Conservation (phyloP, 306 rosid species). For the Fagus crenata region DNA sequence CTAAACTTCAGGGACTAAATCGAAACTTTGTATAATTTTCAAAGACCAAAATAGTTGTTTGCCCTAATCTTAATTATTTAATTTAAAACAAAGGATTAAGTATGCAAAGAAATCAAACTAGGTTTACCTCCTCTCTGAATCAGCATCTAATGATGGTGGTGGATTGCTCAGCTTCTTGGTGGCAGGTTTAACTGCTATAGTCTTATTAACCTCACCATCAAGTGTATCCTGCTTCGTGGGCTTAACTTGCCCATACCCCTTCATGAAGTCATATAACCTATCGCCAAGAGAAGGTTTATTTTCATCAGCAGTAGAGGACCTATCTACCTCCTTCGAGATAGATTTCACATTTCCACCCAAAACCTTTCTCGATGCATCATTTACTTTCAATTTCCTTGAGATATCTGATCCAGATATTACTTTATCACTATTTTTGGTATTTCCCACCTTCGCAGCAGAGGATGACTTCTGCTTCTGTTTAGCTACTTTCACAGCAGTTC, state of each 20-base stretch:
- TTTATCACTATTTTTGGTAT: constrained; percentile 36
- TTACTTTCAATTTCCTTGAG: constrained; percentile 44
- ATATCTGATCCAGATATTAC: constrained; percentile 38
- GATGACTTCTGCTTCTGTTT: constrained; percentile 39
- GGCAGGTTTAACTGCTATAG: constrained; percentile 28
- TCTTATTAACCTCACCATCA: constrained; percentile 37
- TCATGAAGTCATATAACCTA: constrained; percentile 28
- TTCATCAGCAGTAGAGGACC: constrained; percentile 33
- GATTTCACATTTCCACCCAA: constrained; percentile 38
- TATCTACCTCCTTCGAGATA: constrained; percentile 37
- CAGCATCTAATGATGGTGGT: constrained; percentile 51
- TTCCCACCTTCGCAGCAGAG: constrained; percentile 33
- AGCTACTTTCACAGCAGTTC: constrained; percentile 27
- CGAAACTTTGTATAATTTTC: no score
- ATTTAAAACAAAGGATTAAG: no score
- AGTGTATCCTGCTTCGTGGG: constrained; percentile 33
- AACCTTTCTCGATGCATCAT: constrained; percentile 32
- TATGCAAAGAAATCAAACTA: not conserved
- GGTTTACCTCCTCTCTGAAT: constrained; percentile 69
- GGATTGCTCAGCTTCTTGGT: constrained; percentile 34
- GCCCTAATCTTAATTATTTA: no score
- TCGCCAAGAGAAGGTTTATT: constrained; percentile 45
- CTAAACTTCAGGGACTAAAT: no score
- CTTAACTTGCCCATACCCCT: constrained; percentile 39
- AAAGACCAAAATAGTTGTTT: no score